These are phyloP conservation scores for Melanomma pulvis-pyrius DNA, from an alignment of 495 filamentous ascomycete species.

Conservation along the genomic window DNA sequence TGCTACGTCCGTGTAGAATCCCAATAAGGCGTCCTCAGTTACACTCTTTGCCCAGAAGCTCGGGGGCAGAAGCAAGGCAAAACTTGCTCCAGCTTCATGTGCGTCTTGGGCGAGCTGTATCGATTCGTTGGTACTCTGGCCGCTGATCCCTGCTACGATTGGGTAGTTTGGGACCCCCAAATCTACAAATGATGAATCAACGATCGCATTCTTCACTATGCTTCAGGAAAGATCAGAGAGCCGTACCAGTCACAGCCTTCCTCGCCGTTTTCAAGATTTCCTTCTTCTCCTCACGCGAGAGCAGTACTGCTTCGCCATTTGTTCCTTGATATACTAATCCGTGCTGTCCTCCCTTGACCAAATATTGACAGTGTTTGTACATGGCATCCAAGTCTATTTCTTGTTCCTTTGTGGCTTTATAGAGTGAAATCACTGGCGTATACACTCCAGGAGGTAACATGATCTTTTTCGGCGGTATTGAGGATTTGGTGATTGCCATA, in stretches of 20 bases:
- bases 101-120: constrained; percentile 18
- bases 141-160: constrained; percentile 20
- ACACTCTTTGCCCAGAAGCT: constrained; percentile 24
- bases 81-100: constrained; percentile 18
- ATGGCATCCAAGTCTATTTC: constrained; percentile 27
- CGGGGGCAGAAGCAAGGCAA: constrained; percentile 18
- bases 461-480: constrained; percentile 5
- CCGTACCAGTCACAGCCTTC: constrained; percentile 3
- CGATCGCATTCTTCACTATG: neutral
- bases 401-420: constrained; percentile 14
- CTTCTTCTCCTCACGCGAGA: constrained; percentile 15
- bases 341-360: constrained; percentile 12
- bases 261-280: constrained; percentile 3
- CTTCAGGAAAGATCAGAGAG: neutral
- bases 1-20: constrained; percentile 25
- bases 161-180: constrained; percentile 20
- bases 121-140: constrained; percentile 24
- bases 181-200: neutral
- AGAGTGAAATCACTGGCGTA: constrained; percentile 21
- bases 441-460: constrained; percentile 27
- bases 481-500: constrained; percentile 52
- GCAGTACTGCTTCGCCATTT: constrained; percentile 23
- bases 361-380: constrained; percentile 24
- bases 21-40: constrained; percentile 13
- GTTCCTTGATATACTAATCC: constrained; percentile 31